phyloP scores from a whole-genome alignment of 2,329 filamentous ascomycete genomes.

The Corinectria fuckeliana region DNA sequence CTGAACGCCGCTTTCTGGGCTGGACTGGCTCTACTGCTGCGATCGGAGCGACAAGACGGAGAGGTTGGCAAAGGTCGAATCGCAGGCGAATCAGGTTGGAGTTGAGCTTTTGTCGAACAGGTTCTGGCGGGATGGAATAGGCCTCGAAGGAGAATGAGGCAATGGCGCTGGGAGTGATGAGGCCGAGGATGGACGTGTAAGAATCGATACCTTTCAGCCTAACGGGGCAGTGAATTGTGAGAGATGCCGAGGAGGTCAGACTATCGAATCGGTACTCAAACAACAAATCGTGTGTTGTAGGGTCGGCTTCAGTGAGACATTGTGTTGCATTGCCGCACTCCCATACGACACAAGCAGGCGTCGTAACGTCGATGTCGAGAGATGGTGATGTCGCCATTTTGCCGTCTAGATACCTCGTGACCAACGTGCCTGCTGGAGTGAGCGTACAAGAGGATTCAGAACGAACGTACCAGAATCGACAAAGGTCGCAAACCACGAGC shows the following conservation, averaged over 20 bases:
- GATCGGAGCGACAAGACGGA: not conserved
- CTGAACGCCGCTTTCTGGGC: conserved; percentile 8
- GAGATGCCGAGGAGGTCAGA: not conserved
- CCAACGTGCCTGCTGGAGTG: not conserved
- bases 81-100: conserved; percentile 5
- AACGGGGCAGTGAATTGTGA: conserved; percentile 6
- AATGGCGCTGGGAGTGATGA: not conserved
- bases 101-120: conserved; percentile 8
- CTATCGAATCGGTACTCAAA: conserved; percentile 7
- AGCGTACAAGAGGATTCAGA: not conserved
- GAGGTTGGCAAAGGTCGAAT: not conserved
- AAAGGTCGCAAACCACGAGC: not conserved
- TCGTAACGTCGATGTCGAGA: conserved; percentile 6
- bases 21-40: conserved; percentile 5
- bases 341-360: conserved; percentile 6
- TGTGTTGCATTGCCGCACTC: not conserved
- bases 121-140: not conserved
- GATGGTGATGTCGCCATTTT: conserved; percentile 5
- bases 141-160: conserved; percentile 10
- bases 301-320: conserved; percentile 10
- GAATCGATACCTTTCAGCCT: conserved; percentile 11
- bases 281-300: not conserved
- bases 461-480: not conserved
- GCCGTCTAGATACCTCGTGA: not conserved
- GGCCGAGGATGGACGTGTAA: not conserved